phyloP scores from a whole-genome alignment of 176 grass and related monocot species.

The Otatea glauca region DNA sequence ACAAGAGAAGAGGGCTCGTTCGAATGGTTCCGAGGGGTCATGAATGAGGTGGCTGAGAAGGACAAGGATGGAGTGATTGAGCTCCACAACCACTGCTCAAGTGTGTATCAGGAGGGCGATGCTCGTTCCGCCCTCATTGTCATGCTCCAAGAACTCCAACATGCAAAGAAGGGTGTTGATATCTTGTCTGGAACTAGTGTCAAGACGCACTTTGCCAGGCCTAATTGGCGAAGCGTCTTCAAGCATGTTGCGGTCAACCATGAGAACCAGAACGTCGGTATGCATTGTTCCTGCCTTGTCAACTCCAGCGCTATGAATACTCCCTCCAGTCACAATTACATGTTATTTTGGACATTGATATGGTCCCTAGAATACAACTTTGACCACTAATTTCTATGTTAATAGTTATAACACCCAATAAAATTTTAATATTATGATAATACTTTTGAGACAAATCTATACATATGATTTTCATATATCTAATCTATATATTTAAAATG shows the following conservation, averaged over 20 bases:
- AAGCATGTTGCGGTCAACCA: slow-evolving; percentile 81
- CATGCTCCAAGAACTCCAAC: slow-evolving; percentile 91
- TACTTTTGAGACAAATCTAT: too few species aligned
- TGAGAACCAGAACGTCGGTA: slow-evolving; percentile 69
- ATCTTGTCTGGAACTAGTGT: slow-evolving; percentile 86
- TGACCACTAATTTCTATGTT: too few species aligned
- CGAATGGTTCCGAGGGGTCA: slow-evolving; percentile 94
- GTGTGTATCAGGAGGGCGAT: slow-evolving; percentile 91
- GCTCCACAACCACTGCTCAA: slow-evolving; percentile 92
- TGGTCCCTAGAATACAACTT: too few species aligned
- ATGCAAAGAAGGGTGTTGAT: slow-evolving; percentile 86
- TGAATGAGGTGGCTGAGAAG: slow-evolving; percentile 94
- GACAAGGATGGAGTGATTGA: slow-evolving; percentile 84
- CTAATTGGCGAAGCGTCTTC: slow-evolving; percentile 93
- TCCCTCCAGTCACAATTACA: too few species aligned
- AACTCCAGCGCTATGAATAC: neutral
- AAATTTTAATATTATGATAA: too few species aligned
- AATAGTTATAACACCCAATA: too few species aligned
- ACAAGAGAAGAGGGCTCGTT: slow-evolving; percentile 92
- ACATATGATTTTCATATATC: too few species aligned
- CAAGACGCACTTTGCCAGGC: slow-evolving; percentile 89
- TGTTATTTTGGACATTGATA: too few species aligned
- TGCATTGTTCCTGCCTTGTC: slow-evolving; percentile 22
- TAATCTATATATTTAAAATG: too few species aligned
- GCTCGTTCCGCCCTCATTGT: slow-evolving; percentile 88